A percentile compares a stretch with the other conserved stretches of the same genome.
phyloP scores from a whole-genome alignment of 2,329 filamentous ascomycete genomes.

The Phialemoniopsis sp. region DNA sequence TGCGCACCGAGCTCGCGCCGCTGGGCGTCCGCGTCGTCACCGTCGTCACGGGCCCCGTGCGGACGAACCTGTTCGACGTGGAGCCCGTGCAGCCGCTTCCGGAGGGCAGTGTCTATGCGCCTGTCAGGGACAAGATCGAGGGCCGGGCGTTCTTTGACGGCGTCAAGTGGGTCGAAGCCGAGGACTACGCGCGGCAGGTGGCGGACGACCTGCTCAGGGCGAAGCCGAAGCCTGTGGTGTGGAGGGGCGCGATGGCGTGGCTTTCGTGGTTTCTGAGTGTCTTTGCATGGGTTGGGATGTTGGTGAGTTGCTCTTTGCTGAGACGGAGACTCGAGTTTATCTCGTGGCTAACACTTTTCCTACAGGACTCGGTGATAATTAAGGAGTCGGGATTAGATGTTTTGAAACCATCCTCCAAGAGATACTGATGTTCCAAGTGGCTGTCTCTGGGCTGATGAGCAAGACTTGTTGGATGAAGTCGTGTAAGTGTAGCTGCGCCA shows the following conservation, averaged over 20 bases:
- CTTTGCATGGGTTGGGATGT: constrained; percentile 23
- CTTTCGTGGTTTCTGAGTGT: constrained; percentile 18
- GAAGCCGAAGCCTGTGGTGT: constrained; percentile 17
- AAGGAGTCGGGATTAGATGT: too few relatives aligned
- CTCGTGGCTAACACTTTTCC: too few relatives aligned
- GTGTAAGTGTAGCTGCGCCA: too few relatives aligned
- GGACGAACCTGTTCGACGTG: constrained; percentile 18
- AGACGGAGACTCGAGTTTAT: too few relatives aligned
- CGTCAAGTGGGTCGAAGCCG: constrained; percentile 15
- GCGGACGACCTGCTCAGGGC: constrained; percentile 18
- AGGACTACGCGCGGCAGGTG: constrained; percentile 20
- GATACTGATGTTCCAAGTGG: too few relatives aligned
- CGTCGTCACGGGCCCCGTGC: constrained; percentile 21
- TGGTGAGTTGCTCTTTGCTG: constrained; percentile 13
- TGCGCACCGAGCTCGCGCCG: constrained; percentile 23
- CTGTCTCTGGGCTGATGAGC: too few relatives aligned
- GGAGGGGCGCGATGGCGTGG: constrained; percentile 18
- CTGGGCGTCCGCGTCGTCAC: constrained; percentile 23
- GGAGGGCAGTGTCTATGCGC: constrained; percentile 18
- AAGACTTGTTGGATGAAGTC: too few relatives aligned
- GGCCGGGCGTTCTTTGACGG: constrained; percentile 16
- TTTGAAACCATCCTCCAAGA: too few relatives aligned
- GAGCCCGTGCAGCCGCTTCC: constrained; percentile 14
- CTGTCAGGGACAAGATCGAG: constrained; percentile 17
- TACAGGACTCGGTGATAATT: too few relatives aligned